Evolutionary conservation across 805 yeast genomes (phyloP), one percentile per base, ranked within the genome.

Genomic region (Schwanniomyces sp.): DNA sequence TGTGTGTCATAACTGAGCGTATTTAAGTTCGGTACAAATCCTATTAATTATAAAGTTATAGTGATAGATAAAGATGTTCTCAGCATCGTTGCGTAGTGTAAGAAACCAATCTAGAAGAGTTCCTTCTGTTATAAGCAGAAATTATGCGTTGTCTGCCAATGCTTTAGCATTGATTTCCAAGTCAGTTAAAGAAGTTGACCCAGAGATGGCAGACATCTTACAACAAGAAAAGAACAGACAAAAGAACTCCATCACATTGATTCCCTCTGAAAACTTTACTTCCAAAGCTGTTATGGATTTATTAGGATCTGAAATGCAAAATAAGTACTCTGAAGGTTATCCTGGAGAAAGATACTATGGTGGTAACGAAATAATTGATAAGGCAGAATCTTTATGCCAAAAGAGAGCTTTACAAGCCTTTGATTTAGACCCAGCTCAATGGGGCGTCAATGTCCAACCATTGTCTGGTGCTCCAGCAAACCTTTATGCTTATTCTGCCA

Each of bases 261-360:
- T 94, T 69, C 96, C 99, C 28, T 88, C 96, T 46, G 99, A 94
- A 77, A 94, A 94, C 74, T 91, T 92, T 78, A 94, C 99, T 48
- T 88, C 97, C 46, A 87, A 87, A 58, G 88, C 98, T 37, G 99
- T 94, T 41, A 88, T 92, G 76, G 98, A 94, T 64, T 89, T 96
- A 29, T 84, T 92, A 62, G 99, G 99, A 57, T 86, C 98, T 44
- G 96, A 95, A 68, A 90, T 94, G 97, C 88, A 88, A 70, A 94
- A 94, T 84, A 94, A 94, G 79, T 94, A 94, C 77, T 91, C 97
- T 34, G 99, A 94, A 76, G 99, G 99, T 53, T 92, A 94, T 76
- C 99, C 99, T 51, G 98, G 98, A 57, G 97, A 96, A 54, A 85
- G 99, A 72, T 94, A 94, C 79, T 94, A 94, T 69, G 99, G 99